Evolutionary conservation across 352 stramenopile genomes (phyloP), one percentile per base, ranked within the genome.

Genomic region (Phytophthora quininea): DNA sequence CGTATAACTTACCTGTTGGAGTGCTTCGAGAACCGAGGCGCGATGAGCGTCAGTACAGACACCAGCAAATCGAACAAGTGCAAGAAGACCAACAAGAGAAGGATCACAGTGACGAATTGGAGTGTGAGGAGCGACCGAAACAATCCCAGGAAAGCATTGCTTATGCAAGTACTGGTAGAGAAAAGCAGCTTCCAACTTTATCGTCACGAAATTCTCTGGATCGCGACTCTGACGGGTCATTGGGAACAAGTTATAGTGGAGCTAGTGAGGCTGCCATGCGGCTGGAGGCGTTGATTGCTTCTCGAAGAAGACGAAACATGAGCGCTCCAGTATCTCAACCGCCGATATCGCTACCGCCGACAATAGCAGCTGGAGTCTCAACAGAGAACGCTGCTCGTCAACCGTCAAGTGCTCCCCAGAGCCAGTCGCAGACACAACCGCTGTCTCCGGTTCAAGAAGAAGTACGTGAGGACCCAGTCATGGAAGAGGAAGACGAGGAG

Each of bases 241-340:
- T 46, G 1, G 29, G 14, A 27, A 31, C 24, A 2, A 42, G 12
- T 6, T 61, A 73, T 49, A 58, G 3, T 46, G 60, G 52, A 10
- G 38, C 47, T 47, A 71, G 62, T 46, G 63, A 74, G 31, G 63
- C 59, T 32, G 56, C 40, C 5, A 37, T 53, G 10, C 52, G 54
- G 37, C 42, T 74, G n/a, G 64, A 79, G 32, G 37, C 67, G 15
- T 30, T 76, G 5, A 76, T 74, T 45, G n/a, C 38, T 49, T 53
- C 51, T 11, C 67, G 67, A 15, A 68, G 52, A n/a, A 74, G 51
- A 54, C 51, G 43, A 35, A 62, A n/a, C 60, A 35, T 12, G 11
- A 53, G 31, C 10, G 59, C 53, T 48, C 12, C 30, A 19, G 46
- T 27, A 8, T 33, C 29, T 4, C 29, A 66, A 56, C 15, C 19